These are phyloP conservation scores for Trichoderma polysporum DNA, from an alignment of 2,329 filamentous ascomycete species.

Conservation along the genomic window DNA sequence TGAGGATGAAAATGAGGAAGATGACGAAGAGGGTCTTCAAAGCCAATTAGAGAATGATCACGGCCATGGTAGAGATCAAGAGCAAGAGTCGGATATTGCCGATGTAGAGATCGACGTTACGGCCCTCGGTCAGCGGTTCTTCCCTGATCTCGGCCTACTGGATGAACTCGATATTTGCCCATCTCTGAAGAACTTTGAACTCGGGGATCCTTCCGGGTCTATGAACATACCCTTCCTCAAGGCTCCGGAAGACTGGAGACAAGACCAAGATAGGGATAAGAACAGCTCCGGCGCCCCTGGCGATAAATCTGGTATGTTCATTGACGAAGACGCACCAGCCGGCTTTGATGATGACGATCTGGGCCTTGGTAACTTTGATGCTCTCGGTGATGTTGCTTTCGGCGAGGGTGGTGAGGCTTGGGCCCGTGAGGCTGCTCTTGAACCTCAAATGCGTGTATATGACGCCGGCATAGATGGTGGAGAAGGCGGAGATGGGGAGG, in stretches of 20 bases:
- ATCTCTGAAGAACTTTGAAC: slow-evolving; percentile 88
- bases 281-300: slow-evolving; percentile 52
- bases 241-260: slow-evolving; percentile 80
- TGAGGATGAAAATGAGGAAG: slow-evolving; percentile 39
- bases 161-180: slow-evolving; percentile 92
- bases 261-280: slow-evolving; percentile 65
- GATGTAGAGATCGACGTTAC: slow-evolving; percentile 73
- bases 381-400: slow-evolving; percentile 75
- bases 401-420: slow-evolving; percentile 95
- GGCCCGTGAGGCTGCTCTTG: slow-evolving; percentile 84
- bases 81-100: slow-evolving; percentile 48
- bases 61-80: slow-evolving; percentile 46
- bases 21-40: slow-evolving; percentile 30
- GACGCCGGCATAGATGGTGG: slow-evolving; percentile 60
- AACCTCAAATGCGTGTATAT: slow-evolving; percentile 82
- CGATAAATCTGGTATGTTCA: slow-evolving; percentile 75
- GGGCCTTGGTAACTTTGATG: slow-evolving; percentile 68
- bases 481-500: slow-evolving; percentile 42
- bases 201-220: slow-evolving; percentile 81
- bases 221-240: slow-evolving; percentile 91
- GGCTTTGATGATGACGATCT: slow-evolving; percentile 74
- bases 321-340: slow-evolving; percentile 81
- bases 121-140: slow-evolving; percentile 75
- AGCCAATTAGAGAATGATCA: slow-evolving; percentile 44
- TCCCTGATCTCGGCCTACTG: slow-evolving; percentile 73